phyloP scores from a whole-genome alignment of 75 land plant genomes.

The Selaginella tamariscina region DNA sequence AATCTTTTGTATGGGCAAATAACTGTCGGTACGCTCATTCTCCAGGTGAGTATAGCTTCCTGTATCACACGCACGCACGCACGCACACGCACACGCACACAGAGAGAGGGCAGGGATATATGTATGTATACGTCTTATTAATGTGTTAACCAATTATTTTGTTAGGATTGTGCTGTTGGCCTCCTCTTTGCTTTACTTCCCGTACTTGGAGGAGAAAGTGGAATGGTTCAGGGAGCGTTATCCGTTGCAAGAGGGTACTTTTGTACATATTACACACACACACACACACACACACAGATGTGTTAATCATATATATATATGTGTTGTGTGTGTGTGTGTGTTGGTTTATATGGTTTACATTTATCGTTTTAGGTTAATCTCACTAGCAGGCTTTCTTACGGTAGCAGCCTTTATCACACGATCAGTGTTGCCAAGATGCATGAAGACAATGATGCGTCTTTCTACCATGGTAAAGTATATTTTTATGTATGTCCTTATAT shows the following conservation, averaged over 20 bases:
- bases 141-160: background rate
- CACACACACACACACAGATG: too few relatives aligned
- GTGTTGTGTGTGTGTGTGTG: too few relatives aligned
- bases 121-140: background rate
- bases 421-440: conserved; percentile 72
- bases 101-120: background rate
- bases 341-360: background rate
- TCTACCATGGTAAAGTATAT: conserved; percentile 48
- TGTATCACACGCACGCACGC: conserved; percentile 7
- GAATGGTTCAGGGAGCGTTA: conserved; percentile 58
- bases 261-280: background rate
- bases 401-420: conserved; percentile 47
- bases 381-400: conserved; percentile 44
- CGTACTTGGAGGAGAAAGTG: conserved; percentile 73
- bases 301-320: too few relatives aligned
- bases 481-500: too few relatives aligned
- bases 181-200: conserved; percentile 90
- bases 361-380: conserved; percentile 43
- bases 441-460: conserved; percentile 78
- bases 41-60: conserved; percentile 41
- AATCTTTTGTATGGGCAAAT: conserved; percentile 87
- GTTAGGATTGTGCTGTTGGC: conserved; percentile 93
- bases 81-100: background rate
- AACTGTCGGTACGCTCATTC: conserved; percentile 86
- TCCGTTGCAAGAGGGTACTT: conserved; percentile 71